These are phyloP conservation scores for Dryas integrifolia DNA, from an alignment of 331 rosid species.

Conservation along the genomic window DNA sequence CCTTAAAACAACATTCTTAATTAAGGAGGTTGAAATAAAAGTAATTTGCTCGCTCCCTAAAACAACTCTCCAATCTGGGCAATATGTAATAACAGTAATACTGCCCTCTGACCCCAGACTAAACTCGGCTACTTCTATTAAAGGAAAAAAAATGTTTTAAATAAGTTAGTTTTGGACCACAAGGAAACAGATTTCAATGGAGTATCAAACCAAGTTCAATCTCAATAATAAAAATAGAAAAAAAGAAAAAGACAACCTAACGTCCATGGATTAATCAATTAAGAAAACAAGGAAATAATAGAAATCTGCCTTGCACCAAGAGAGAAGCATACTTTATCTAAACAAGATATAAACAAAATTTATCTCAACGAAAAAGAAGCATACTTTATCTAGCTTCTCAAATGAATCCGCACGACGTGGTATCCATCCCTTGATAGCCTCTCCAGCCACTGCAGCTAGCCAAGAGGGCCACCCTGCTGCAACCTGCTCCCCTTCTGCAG, in stretches of 20 bases:
- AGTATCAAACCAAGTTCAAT: neutral
- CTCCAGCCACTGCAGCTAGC: constrained; percentile 96
- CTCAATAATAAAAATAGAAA: neutral
- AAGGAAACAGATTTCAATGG: neutral
- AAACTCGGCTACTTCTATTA: too few relatives aligned
- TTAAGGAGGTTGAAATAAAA: neutral
- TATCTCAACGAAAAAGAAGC: constrained; percentile 29
- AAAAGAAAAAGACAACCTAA: neutral
- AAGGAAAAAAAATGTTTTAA: neutral
- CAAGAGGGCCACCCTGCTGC: constrained; percentile 99
- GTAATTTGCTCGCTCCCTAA: neutral
- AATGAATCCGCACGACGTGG: constrained; percentile 96
- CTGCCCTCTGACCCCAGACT: neutral
- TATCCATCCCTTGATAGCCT: constrained; percentile 93
- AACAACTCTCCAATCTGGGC: neutral
- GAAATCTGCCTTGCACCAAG: constrained; percentile 18
- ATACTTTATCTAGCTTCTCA: constrained; percentile 95
- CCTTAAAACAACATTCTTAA: neutral
- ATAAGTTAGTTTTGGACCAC: neutral
- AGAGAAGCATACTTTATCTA: constrained; percentile 18
- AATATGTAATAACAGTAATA: neutral
- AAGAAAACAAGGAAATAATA: constrained; percentile 1
- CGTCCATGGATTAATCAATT: neutral
- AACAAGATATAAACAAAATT: constrained; percentile 21
- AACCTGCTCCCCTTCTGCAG: constrained; percentile 88